phyloP scores from a whole-genome alignment of 768 basidiomycete genomes.

The Roridomyces roridus region DNA sequence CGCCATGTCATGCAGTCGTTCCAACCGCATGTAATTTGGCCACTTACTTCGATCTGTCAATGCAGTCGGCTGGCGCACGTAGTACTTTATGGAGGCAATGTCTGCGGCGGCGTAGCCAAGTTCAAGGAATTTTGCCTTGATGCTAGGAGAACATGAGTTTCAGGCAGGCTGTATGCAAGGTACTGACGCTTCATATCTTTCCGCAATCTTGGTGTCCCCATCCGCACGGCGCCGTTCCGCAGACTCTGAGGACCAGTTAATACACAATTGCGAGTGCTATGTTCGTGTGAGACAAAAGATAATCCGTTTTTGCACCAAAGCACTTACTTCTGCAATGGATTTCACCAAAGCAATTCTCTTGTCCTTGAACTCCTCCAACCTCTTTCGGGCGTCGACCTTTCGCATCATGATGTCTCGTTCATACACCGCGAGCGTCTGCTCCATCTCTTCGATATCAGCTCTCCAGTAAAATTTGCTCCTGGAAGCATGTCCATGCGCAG shows the following conservation, averaged over 20 bases:
- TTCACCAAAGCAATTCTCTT: conserved; percentile 22
- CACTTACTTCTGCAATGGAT: conserved; percentile 18
- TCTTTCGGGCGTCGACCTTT: conserved; percentile 29
- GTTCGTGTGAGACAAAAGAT: too few relatives aligned
- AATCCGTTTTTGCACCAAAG: background rate
- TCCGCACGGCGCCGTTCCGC: background rate
- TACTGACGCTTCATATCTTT: conserved; percentile 20
- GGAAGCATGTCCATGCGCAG: conserved; percentile 32
- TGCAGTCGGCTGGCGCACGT: conserved; percentile 5
- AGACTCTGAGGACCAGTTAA: conserved; percentile 9
- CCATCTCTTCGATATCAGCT: conserved; percentile 34
- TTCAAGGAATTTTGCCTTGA: conserved; percentile 21
- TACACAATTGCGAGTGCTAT: conserved; percentile 16
- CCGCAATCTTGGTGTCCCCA: background rate
- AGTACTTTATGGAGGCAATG: background rate
- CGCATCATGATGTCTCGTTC: conserved; percentile 28
- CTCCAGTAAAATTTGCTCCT: conserved; percentile 41
- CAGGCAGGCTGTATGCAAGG: background rate
- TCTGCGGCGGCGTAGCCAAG: conserved; percentile 28
- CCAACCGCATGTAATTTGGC: background rate
- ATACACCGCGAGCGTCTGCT: conserved; percentile 15
- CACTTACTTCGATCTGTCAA: conserved; percentile 36
- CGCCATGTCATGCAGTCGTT: background rate
- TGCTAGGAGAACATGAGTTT: conserved; percentile 13
- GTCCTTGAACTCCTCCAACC: conserved; percentile 30